Evolutionary conservation across 75 land plant genomes (phyloP).

Genomic region (Ceratopteris richardii): DNA sequence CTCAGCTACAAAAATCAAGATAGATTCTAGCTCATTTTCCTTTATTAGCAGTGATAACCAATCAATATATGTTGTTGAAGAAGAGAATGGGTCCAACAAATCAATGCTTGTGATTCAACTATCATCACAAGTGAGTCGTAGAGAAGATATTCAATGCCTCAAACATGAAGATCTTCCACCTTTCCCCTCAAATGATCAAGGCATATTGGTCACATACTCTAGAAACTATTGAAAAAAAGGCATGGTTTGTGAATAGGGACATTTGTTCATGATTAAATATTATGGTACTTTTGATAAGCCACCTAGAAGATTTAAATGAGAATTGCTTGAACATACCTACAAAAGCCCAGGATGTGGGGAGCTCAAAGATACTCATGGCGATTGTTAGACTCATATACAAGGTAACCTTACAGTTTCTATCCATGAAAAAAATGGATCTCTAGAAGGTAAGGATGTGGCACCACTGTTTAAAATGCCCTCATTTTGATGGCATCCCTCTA

Average conservation of each 20-base stretch:
- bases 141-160: conserved; percentile 6
- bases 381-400: conserved; percentile 73
- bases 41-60: too few species aligned
- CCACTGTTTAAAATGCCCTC: conserved; percentile 66
- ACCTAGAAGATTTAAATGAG: conserved; percentile 66
- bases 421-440: conserved; percentile 16
- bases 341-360: conserved; percentile 66
- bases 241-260: conserved; percentile 69
- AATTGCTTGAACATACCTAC: conserved; percentile 63
- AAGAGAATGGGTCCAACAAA: neutral
- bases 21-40: too few species aligned
- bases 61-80: too few species aligned
- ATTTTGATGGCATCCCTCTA: conserved; percentile 39
- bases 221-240: conserved; percentile 68
- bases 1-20: too few species aligned
- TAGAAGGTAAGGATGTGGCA: conserved; percentile 91
- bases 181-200: conserved; percentile 57
- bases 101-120: too few species aligned
- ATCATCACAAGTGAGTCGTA: neutral
- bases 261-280: conserved; percentile 73
- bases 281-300: conserved; percentile 92
- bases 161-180: conserved; percentile 42
- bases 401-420: conserved; percentile 80
- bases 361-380: conserved; percentile 62
- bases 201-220: conserved; percentile 78